Base-by-base conservation (phyloP, 805 yeast species). In the Yamadazyma olivae region DNA sequence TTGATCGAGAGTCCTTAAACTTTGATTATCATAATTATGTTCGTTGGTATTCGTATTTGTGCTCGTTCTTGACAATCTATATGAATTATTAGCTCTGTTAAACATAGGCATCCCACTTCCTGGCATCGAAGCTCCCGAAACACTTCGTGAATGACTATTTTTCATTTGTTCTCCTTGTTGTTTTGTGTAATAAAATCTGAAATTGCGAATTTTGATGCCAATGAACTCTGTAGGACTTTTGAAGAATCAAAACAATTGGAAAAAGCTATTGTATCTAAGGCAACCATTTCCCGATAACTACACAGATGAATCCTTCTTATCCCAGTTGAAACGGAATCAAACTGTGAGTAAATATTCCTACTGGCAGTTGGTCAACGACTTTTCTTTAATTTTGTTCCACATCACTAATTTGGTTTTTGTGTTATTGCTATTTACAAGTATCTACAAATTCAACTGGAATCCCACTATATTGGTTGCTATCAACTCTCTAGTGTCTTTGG, bases 211-310 rank as follows among this genome's bases (percentile, higher is more conserved):
- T n/a, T n/a, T n/a, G n/a, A n/a, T n/a, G n/a, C n/a, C n/a, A n/a
- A n/a, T n/a, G n/a, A n/a, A n/a, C n/a, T n/a, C n/a, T n/a, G n/a
- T n/a, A 25, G 17, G 17, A 8, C 28, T 25, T 8, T 8, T 13
- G 15, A 25, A 13, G 28, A 7, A 13, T 7, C 14, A 25, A 25
- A 27, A 25, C 18, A 27, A 79, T 16, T 90, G 98, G 98, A 74
- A 82, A 50, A 84, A 93, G 51, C 74, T 89, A 25, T 71, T 91
- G 9, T 93, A 95, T 82, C 74, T 83, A 22, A 73, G 75, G 39
- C 96, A 90, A 55, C 83, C 83, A 10, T 90, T 80, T 52, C 95
- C 95, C 0, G 99, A 91, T 56, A 93, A 90, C 58, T 87, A 86
- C 60, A 91, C 95, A 1, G 95, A 89, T 53, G 61, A 65, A 2